A percentile compares a stretch with the other conserved stretches of the same genome.
Evolutionary conservation across 1,284 basidiomycete species (phyloP).

Genomic region (Ganoderma lucidum): DNA sequence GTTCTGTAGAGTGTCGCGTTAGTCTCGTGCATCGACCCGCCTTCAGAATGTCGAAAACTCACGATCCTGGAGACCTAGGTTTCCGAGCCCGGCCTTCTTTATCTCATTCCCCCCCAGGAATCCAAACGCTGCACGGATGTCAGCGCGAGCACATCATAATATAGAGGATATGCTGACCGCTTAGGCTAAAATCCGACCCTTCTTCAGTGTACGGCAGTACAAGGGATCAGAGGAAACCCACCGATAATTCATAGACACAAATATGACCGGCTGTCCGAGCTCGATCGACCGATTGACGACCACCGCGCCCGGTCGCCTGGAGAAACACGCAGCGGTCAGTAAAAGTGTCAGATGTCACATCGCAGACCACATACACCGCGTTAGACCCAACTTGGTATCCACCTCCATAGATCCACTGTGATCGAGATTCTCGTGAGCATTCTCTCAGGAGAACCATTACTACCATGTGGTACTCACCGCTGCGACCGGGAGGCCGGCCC

Average conservation of each 20-base stretch:
- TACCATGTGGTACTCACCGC: conserved; percentile 28
- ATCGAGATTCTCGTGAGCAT: neutral
- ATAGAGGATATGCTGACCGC: conserved; percentile 3
- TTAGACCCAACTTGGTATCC: conserved; percentile 34
- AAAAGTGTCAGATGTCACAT: neutral
- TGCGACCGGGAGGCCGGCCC: conserved; percentile 49
- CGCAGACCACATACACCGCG: conserved; percentile 21
- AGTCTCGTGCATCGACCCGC: neutral
- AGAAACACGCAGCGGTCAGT: neutral
- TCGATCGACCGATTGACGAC: conserved; percentile 46
- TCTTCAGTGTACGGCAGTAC: neutral
- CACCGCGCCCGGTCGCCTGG: conserved; percentile 31
- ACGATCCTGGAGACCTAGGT: conserved; percentile 65
- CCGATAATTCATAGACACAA: conserved; percentile 47
- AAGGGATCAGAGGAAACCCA: neutral
- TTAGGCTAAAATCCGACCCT: conserved; percentile 1
- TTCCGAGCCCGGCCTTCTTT: conserved; percentile 56
- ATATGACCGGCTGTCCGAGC: conserved; percentile 45
- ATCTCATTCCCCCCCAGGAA: conserved; percentile 50
- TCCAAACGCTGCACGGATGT: conserved; percentile 21
- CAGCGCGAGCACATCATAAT: conserved; percentile 9
- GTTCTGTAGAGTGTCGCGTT: conserved; percentile 16
- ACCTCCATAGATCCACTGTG: conserved; percentile 41
- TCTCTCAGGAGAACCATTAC: neutral
- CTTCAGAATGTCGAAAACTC: conserved; percentile 28